Base-by-base conservation (phyloP, 176 grass and related monocot genomes). In the Alopecurus myosuroides region DNA sequence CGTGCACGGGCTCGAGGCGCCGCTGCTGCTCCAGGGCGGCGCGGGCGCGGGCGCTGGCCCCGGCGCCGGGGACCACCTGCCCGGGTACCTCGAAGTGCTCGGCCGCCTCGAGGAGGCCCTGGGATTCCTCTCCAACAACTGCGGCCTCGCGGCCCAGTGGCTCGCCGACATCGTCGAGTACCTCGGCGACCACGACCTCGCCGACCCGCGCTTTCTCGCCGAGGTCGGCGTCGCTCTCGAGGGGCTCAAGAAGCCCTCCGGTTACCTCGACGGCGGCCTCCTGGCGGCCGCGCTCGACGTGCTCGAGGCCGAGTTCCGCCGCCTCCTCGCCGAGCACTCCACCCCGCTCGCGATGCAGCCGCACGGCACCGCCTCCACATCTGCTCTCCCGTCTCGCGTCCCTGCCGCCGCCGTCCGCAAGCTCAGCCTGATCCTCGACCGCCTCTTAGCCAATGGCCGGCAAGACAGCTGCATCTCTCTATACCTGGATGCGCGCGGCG, bases 81-180 rank as follows among this genome's bases (percentile, higher is more conserved):
- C 70, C 0, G 89, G 87, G 0, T 95, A 90, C 87, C 89, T 98
- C 50, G 85, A 89, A 51, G 89, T 98, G 45, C 84, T 98, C 18
- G 85, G 51, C 3, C 89, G 89, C 41, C 91, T 98, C 35, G 93
- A 98, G 85, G 93, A 93, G 83, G 93, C 95, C 11, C 89, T 87
- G 7, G 40, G 88, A 12, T 92, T 98, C 85, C 93, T 98, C 34
- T 81, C 93, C 44, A 81, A 70, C 30, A 98, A 98, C 91, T 91
- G 83, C 75, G 85, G 91, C 58, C 92, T 98, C 56, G 93, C 95
- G 0, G 80, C 94, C 8, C 87, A 90, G 80, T 98, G 95, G 95
- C 89, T 98, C 44, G 87, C 92, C 26, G 93, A 98, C 55, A 98
- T 98, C n/a, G 87, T 95, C 31, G 91, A 98, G 78, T 95, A 95